Conservation (phyloP, 2,329 filamentous ascomycete species). For the Colletotrichum trifolii region DNA sequence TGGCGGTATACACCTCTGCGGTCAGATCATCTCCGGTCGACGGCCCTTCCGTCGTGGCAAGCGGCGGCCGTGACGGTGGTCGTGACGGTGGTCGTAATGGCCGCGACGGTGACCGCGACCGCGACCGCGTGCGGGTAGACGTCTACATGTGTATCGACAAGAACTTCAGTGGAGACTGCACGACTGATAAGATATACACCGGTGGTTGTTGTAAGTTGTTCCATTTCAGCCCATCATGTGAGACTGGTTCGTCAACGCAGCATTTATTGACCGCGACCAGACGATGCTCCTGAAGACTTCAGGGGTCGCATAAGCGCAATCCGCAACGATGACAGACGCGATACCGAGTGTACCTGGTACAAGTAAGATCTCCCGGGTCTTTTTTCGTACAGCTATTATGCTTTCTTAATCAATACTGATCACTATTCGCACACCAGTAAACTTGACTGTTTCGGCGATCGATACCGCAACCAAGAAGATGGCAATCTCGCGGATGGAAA, state of each 20-base stretch:
- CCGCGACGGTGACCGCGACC: no score
- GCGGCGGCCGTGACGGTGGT: no score
- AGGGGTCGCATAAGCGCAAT: constrained; percentile 16
- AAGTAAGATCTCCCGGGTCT: background rate
- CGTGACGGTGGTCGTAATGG: no score
- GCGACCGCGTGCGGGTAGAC: constrained; percentile 1
- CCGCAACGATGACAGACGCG: constrained; percentile 15
- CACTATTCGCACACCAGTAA: background rate
- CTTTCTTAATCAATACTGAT: background rate
- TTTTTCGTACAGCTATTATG: background rate
- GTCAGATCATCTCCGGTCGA: constrained; percentile 7
- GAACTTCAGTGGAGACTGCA: background rate
- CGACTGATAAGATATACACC: constrained; percentile 4
- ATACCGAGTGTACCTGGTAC: constrained; percentile 11
- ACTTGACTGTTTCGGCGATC: constrained; percentile 6
- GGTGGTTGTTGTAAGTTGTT: constrained; percentile 4
- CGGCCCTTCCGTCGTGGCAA: constrained; percentile 3
- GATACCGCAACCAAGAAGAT: constrained; percentile 21
- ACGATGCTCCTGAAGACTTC: constrained; percentile 7
- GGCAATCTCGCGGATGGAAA: constrained; percentile 13
- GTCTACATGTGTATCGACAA: constrained; percentile 12
- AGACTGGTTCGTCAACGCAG: background rate
- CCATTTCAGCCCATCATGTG: background rate
- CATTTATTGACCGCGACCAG: background rate
- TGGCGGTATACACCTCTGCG: background rate